phyloP scores from a whole-genome alignment of 2,329 filamentous ascomycete genomes.

The Talaromyces piceae region DNA sequence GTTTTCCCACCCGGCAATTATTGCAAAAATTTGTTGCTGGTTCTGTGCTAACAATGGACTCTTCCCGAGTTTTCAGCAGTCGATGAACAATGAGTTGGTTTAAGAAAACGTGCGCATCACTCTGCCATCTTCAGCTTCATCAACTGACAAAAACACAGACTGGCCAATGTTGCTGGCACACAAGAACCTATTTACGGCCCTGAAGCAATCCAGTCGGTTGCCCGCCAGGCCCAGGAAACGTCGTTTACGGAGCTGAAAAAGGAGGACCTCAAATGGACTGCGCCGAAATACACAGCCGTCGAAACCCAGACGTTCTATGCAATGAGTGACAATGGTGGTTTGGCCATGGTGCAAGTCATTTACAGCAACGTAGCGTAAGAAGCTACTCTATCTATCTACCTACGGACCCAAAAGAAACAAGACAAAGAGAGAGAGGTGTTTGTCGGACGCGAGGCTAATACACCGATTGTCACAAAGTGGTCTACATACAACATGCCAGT shows the following conservation, averaged over 20 bases:
- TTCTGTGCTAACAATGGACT: too few species aligned
- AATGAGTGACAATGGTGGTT: conserved; percentile 65
- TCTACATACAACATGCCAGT: conserved; percentile 82
- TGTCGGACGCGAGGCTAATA: neutral
- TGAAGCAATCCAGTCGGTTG: conserved; percentile 76
- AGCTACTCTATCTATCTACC: neutral
- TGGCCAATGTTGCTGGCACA: conserved; percentile 79
- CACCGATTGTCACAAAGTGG: conserved; percentile 49
- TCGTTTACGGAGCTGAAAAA: conserved; percentile 74
- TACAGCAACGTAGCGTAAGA: conserved; percentile 94
- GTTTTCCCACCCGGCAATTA: too few species aligned
- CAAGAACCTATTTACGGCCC: conserved; percentile 95
- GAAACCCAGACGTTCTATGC: conserved; percentile 96
- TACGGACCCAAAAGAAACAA: neutral
- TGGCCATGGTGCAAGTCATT: conserved; percentile 82
- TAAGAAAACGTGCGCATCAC: conserved; percentile 56
- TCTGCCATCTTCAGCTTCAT: conserved; percentile 2
- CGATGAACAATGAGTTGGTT: neutral
- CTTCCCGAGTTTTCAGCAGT: neutral
- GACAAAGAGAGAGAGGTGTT: neutral
- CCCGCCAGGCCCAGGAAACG: conserved; percentile 67
- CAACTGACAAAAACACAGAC: conserved; percentile 29
- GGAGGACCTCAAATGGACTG: conserved; percentile 75
- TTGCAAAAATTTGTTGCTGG: too few species aligned
- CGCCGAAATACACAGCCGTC: conserved; percentile 75